Evolutionary conservation across 768 basidiomycete genomes (phyloP).

Genomic region (Pholiota molesta): DNA sequence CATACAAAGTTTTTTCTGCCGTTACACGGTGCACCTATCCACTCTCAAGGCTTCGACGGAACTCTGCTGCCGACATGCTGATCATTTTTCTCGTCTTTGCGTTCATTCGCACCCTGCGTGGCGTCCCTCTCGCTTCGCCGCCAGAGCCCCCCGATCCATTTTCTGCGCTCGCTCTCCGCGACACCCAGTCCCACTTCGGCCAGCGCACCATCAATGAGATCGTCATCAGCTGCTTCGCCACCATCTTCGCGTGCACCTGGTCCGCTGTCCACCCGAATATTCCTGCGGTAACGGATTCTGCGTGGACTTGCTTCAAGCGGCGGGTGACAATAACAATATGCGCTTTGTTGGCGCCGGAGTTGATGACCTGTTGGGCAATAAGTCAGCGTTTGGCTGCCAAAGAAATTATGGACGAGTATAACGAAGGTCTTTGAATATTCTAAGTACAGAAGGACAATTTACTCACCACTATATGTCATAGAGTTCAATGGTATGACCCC

Average conservation of each 20-base stretch:
- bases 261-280: conserved; percentile 18
- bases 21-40: too few relatives aligned
- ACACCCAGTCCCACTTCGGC: neutral
- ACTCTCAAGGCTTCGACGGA: too few relatives aligned
- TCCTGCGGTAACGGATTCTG: neutral
- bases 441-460: neutral
- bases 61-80: neutral
- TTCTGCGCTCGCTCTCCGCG: neutral
- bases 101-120: neutral
- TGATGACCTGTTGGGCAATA: conserved; percentile 22
- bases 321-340: conserved; percentile 9
- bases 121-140: neutral
- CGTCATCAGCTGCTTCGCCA: conserved; percentile 11
- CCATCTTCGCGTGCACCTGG: conserved; percentile 15
- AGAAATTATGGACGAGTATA: conserved; percentile 12
- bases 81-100: neutral
- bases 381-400: conserved; percentile 20
- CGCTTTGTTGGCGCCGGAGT: conserved; percentile 20
- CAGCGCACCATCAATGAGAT: neutral
- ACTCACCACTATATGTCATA: too few relatives aligned
- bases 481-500: too few relatives aligned
- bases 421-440: neutral
- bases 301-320: neutral
- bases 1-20: too few relatives aligned
- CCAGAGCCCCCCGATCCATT: neutral